phyloP scores from a whole-genome alignment of 1,284 basidiomycete species.

The Trichosporon sp. region DNA sequence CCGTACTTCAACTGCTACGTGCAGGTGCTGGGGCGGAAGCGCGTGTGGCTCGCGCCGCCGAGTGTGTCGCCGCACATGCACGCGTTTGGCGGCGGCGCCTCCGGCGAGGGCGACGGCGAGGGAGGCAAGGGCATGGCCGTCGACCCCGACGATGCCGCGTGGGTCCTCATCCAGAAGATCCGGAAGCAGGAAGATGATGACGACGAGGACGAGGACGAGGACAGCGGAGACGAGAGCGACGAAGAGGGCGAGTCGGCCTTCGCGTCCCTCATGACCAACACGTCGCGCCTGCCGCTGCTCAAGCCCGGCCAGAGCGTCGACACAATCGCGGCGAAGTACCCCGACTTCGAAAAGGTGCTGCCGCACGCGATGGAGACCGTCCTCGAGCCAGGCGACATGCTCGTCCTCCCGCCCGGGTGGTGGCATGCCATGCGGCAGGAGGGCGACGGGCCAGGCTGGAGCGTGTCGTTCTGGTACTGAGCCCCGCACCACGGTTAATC shows the following conservation, averaged over 20 bases:
- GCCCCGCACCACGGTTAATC: not conserved
- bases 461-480: constrained; percentile 49
- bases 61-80: constrained; percentile 56
- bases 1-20: constrained; percentile 90
- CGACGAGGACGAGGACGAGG: not conserved
- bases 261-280: constrained; percentile 50
- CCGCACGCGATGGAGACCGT: constrained; percentile 62
- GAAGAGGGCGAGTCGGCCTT: not conserved
- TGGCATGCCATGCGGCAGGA: constrained; percentile 88
- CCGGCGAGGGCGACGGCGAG: constrained; percentile 1
- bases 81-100: constrained; percentile 40
- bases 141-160: not conserved
- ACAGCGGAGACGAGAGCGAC: not conserved
- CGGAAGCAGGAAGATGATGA: not conserved
- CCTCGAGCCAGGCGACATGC: constrained; percentile 72
- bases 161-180: not conserved
- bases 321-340: constrained; percentile 22
- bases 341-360: constrained; percentile 59
- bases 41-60: constrained; percentile 88
- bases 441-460: constrained; percentile 48
- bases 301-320: constrained; percentile 9
- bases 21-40: constrained; percentile 82
- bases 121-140: not conserved
- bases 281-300: constrained; percentile 48
- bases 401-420: constrained; percentile 86